Base-by-base conservation (phyloP, 2,329 filamentous ascomycete species). In the Zopfia rhizophila region DNA sequence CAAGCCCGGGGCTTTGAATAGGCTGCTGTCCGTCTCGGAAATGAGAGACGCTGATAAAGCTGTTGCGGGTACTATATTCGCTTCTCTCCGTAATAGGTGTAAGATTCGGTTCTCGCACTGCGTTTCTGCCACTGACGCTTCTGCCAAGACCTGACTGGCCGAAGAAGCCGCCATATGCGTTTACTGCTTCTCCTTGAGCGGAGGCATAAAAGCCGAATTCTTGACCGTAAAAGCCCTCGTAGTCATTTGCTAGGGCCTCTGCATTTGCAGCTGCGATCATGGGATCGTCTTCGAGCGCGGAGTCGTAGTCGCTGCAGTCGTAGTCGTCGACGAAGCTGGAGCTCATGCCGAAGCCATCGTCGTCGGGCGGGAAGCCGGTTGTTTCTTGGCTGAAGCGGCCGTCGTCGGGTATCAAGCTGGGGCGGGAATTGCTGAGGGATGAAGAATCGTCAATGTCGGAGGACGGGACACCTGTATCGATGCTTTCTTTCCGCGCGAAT, bases 191-290 rank as follows among this genome's bases (percentile, higher is more conserved):
- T 27, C 76, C 75, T 43, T 75, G 74, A 14, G 77, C 78, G 31
- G 72, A 67, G 8, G 92, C 91, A 69, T 96, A 99, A 70, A 99
- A 99, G 1, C 91, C 92, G 65, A 99, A 99, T 68, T 99, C 94
- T 58, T 91, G 88, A 0, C 94, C 94, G 65, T 99, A 99, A 76
- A 94, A 95, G 0, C 91, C 93, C 54, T 97, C 93, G 5, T 87
- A 87, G 63, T 99, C 94, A 57, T 91, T 92, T 32, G 94, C 93
- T 6, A 99, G 79, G 1, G 89, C 94, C 67, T 94, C 92, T 1
- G 93, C 92, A 60, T 99, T 99, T 4, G 94, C 94, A 46, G 91
- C 94, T 0, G 92, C 93, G 49, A 99, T 95, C 59, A 97, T 94
- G 22, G 86, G 85, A 60, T 97, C 92, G 56, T 97, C 91, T 48